Base-by-base conservation (phyloP, 306 rosid species). In the Bauhinia variegata region DNA sequence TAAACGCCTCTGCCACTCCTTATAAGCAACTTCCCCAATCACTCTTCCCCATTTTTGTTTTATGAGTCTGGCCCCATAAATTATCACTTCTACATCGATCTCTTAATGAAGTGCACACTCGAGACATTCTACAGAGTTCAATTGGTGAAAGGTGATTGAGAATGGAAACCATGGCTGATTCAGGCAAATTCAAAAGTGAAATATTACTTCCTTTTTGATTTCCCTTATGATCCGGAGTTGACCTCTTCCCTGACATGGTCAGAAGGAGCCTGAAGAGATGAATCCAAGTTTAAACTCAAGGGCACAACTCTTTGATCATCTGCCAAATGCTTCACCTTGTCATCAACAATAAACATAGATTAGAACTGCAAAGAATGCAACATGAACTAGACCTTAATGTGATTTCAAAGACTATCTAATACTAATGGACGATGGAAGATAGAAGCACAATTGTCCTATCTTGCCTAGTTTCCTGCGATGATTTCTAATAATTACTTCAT, bases 131-230 rank as follows among this genome's bases (percentile, higher is more conserved):
- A 32, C 80, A 59, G 31, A 91, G 71, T 23, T 72, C 90, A 7
- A 70, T 52, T 30, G 97, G 86, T 0, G 97, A 80, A 73, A 91
- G 97, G 42, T 33, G 77, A 36, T 65, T 76, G 15, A 91, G 80
- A 66, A 91, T 74, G 75, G 59, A 61, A 17, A 76, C 88, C 67
- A 88, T 46, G 19, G 66, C 65, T 72, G 83, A 58, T 57, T 86
- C 83, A 10, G 97, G 95, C 63, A 91, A 75, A 77, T 82, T 87
- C 76, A 89, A 60, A 58, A 87, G 80, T 63, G 73, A 81, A 13
- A 37, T 51, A 11, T 51, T 37, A 4, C 47, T 50, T 15, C 50
- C 34, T 62, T 63, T 83, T 50, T 68, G 53, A 46, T 49, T 80
- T 28, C 72, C 77, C 72, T 66, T 79, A 71, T 60, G 77, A 32